These are phyloP conservation scores for Starmerella bacillaris DNA, from an alignment of 805 yeast genomes.

Conservation along the genomic window DNA sequence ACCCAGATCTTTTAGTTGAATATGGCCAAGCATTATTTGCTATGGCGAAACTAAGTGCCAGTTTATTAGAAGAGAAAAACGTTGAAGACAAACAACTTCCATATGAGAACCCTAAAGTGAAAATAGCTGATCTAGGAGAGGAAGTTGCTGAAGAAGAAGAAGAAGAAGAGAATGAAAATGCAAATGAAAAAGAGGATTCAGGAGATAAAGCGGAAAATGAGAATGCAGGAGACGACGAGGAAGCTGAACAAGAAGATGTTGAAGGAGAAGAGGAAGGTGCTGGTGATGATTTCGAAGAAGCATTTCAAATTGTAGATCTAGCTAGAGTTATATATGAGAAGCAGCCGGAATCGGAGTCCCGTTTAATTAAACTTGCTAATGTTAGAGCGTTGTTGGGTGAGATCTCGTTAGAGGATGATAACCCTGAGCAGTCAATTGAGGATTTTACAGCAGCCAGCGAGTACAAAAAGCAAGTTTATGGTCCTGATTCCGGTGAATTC, in stretches of 20 bases:
- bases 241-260: constrained; percentile 3
- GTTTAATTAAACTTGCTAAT: constrained; percentile 39
- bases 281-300: constrained; percentile 54
- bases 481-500: constrained; percentile 35
- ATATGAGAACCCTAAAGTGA: constrained; percentile 12
- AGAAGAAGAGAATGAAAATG: constrained; percentile 20
- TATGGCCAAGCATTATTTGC: constrained; percentile 72
- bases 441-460: constrained; percentile 47
- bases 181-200: constrained; percentile 12
- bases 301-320: constrained; percentile 52
- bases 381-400: constrained; percentile 72
- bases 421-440: constrained; percentile 56
- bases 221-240: constrained; percentile 16
- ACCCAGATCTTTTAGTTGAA: constrained; percentile 50
- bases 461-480: constrained; percentile 36
- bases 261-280: constrained; percentile 18
- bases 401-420: constrained; percentile 68
- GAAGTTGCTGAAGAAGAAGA: constrained; percentile 20
- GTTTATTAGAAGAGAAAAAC: constrained; percentile 46
- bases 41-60: constrained; percentile 55
- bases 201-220: constrained; percentile 19
- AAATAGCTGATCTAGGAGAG: constrained; percentile 14
- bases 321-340: constrained; percentile 49
- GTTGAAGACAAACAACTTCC: constrained; percentile 16
- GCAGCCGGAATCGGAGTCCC: constrained; percentile 25